phyloP scores from a whole-genome alignment of 768 basidiomycete genomes.

The Boletus bicolor region DNA sequence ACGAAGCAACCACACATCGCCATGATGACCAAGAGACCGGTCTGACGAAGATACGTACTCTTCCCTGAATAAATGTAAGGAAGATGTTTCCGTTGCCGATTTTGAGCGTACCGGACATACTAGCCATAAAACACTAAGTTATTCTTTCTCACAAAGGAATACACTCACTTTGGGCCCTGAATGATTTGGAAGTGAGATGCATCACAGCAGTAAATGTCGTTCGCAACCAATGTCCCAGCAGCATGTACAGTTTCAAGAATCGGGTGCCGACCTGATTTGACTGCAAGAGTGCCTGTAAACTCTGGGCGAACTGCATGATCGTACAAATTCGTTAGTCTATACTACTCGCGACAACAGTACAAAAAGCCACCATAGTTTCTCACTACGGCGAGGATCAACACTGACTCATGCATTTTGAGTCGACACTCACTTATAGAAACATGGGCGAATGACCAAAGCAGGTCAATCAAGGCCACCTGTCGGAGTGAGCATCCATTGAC shows the following conservation, averaged over 20 bases:
- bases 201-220: conserved; percentile 87
- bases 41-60: conserved; percentile 88
- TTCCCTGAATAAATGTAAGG: conserved; percentile 53
- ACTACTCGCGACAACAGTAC: background rate
- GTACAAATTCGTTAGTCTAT: background rate
- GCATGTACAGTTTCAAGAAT: conserved; percentile 73
- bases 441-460: conserved; percentile 88
- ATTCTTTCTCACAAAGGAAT: background rate
- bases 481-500: background rate
- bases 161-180: conserved; percentile 80
- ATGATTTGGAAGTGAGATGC: conserved; percentile 87
- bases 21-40: conserved; percentile 79
- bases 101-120: conserved; percentile 53
- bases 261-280: conserved; percentile 88
- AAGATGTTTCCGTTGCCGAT: background rate
- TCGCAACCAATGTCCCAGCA: conserved; percentile 71
- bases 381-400: conserved; percentile 30
- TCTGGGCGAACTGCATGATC: conserved; percentile 73
- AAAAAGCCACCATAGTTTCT: conserved; percentile 44
- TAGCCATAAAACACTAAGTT: conserved; percentile 20
- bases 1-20: conserved; percentile 91
- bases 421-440: conserved; percentile 66
- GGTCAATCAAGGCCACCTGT: conserved; percentile 84
- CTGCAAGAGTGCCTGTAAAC: conserved; percentile 84
- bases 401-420: background rate